phyloP scores from a whole-genome alignment of 2,329 filamentous ascomycete genomes.

The Scedosporium boydii region DNA sequence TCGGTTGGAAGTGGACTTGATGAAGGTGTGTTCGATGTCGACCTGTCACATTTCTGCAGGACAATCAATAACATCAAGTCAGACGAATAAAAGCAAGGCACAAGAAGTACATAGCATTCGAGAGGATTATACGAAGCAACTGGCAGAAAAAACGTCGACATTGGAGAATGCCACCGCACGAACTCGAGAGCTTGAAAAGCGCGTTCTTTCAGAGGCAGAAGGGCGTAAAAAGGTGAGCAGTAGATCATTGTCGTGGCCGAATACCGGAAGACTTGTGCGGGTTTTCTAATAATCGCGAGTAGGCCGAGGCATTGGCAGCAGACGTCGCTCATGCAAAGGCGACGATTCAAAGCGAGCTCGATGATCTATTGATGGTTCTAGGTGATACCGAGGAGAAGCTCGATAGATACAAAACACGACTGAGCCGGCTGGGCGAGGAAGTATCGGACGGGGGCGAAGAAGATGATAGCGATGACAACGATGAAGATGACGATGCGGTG shows the following conservation, averaged over 20 bases:
- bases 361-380: conserved; percentile 75
- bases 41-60: conserved; percentile 34
- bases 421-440: conserved; percentile 56
- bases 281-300: background rate
- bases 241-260: conserved; percentile 19
- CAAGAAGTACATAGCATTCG: conserved; percentile 50
- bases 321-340: conserved; percentile 40
- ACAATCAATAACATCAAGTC: conserved; percentile 9
- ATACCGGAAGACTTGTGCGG: background rate
- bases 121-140: conserved; percentile 21
- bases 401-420: conserved; percentile 61
- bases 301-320: conserved; percentile 3
- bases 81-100: conserved; percentile 50
- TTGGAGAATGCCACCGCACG: background rate
- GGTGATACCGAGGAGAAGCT: conserved; percentile 72
- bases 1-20: conserved; percentile 43
- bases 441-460: conserved; percentile 72
- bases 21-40: no score
- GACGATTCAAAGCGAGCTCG: conserved; percentile 64
- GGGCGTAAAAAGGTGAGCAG: conserved; percentile 28
- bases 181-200: conserved; percentile 23
- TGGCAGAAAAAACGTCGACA: conserved; percentile 19
- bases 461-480: conserved; percentile 46
- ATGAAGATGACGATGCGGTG: conserved; percentile 29
- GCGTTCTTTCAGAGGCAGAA: conserved; percentile 39